Base-by-base conservation (phyloP, 352 stramenopile genomes). In the Globisporangium iwayamae region DNA sequence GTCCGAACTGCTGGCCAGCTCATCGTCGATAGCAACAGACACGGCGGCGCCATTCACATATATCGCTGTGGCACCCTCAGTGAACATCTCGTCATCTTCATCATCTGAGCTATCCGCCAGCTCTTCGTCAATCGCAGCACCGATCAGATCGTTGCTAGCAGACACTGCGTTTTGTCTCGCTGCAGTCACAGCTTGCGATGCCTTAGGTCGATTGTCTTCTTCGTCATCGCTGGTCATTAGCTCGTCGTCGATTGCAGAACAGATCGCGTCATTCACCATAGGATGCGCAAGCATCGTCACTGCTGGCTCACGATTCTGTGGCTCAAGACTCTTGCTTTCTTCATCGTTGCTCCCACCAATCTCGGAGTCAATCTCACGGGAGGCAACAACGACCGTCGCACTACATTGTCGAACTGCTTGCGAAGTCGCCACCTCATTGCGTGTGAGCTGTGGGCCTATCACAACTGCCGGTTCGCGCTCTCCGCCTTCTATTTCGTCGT, bases 21-120 rank as follows among this genome's bases (percentile, higher is more conserved):
- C 72, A 32, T 73, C 72, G 36, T 85, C 76, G 22, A 85, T 59
- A 2, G 61, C 66, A 6, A 68, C 66, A 55, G 72, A 78, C 16
- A 72, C 58, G n/a, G 56, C 66, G 18, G 60, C 28, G 62, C 71
- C 55, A 61, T 63, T 32, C 46, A 30, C 46, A 32, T 20, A 9
- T n/a, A 52, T 52, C 16, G 20, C 10, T 69, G 56, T 7, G 14
- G 2, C 20, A 76, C 64, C 8, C 56, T 30, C 18, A 48, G 22
- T 36, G 47, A 20, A 20, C 54, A 54, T 51, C 8, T 53, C 45
- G 3, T 51, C 28, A 13, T 53, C 53, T 4, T 64, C 60, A 10
- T 70, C 22, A 34, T 53, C 47, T 22, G 47, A 34, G 47, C 22
- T 53, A n/a, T 28, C 28, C 10, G 20, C 11, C 20, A 53, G 47